Evolutionary conservation across 495 filamentous ascomycete genomes (phyloP), one percentile per base, ranked within the genome.

Genomic region (Paragyromitra xinjiangensis): DNA sequence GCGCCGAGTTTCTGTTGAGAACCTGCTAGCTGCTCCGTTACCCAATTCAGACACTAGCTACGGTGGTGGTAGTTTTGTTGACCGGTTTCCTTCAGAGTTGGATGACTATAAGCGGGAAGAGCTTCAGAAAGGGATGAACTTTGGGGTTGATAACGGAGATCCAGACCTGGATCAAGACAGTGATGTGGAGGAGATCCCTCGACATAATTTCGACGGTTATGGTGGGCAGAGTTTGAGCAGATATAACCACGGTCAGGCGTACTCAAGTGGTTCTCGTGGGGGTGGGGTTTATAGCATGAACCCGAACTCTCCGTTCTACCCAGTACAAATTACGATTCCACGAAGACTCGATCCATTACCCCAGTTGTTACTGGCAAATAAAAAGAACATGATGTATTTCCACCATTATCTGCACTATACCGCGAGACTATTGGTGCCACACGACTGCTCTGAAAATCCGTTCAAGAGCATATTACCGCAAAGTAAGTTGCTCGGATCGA

Each of bases 341-440:
- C 86, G 86, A 78, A 86, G 86, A 37, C 82, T 93, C 16, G 88
- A 91, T 68, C 90, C 91, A n/a, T 83, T 95, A 8, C 91, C 91
- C 7, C 83, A 87, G 22, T 87, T 90, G 65, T 85, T 94, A 42
- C 81, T 92, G 59, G 87, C 90, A 61, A 93, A 93, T 81, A 91
- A 90, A 22, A 93, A 94, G 86, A 92, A 93, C 78, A 83, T 92
- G 73, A 88, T 93, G 82, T 93, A 93, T 81, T 93, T 93, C 74
- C 90, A 93, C 83, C 91, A 92, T 83, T 93, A 92, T 81, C 83
- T 92, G 72, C 90, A 92, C 73, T 89, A 92, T 81, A 93, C 91
- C 8, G 91, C 91, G 7, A 84, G 88, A 29, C 88, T 92, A 80
- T 83, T 92, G 59, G 91, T 92, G 12, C 90, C 91, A 0, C 91